Base-by-base conservation (phyloP, 2,329 filamentous ascomycete genomes). In the Pestalotiopsis sp. region DNA sequence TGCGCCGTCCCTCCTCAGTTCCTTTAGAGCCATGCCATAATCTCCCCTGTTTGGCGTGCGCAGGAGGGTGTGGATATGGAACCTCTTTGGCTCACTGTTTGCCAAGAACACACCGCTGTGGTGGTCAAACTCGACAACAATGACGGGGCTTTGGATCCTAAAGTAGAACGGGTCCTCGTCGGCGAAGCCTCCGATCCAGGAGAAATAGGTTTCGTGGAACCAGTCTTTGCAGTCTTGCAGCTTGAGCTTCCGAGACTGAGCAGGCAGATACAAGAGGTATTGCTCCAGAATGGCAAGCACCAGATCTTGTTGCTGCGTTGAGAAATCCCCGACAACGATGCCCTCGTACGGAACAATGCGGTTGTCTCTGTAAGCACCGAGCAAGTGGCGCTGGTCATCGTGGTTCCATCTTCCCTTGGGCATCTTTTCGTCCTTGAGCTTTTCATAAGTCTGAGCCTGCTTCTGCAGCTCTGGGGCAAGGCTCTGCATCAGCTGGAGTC, bases 301-400 rank as follows among this genome's bases (percentile, higher is more conserved):
- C 4, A 89, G 78, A 0, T 79, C 76, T 71, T 87, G 85, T 74
- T 92, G 88, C 1, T 77, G 76, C 0, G 76, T 1, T 0, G 77
- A 76, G 65, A 93, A 80, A 0, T 82, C 77, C 0, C 83, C 81
- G 0, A 90, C 89, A 0, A 83, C 75, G 5, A 93, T 79, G 0
- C 93, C 93, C 79, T 95, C 90, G 75, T 90, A 93, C 0, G 93
- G 92, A 0, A 95, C 90, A 12, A 92, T 79, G 12, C 92, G 86
- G 77, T 95, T 96, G 74, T 95, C 93, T 13, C 92, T 87, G 76
- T 92, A 93, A 0, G 93, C 93, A 45, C 93, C 93, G 76, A 92
- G 93, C 4, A 94, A 77, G 74, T 95, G 92, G 5, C 92, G 86
- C 81, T 95, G 92, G 77, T 95, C 93, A 74, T 94, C 92, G 72